Conservation (phyloP, 495 filamentous ascomycete species). For the Penicillium verhagenii region DNA sequence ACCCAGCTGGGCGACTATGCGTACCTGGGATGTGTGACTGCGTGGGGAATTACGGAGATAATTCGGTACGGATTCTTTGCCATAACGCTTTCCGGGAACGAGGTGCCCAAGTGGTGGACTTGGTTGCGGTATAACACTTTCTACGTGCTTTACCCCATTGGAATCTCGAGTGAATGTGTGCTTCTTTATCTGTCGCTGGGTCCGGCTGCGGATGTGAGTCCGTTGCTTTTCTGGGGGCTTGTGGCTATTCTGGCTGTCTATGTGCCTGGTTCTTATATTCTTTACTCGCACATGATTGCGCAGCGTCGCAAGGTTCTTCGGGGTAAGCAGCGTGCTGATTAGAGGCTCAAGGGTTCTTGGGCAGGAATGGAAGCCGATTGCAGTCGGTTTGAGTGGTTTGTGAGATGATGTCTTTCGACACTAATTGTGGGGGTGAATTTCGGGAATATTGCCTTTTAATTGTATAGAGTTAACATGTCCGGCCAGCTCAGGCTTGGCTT, state of each 20-base stretch:
- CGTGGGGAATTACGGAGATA: slow-evolving; percentile 85
- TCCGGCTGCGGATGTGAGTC: slow-evolving; percentile 51
- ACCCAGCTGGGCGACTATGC: slow-evolving; percentile 40
- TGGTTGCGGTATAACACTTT: slow-evolving; percentile 96
- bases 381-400: neutral
- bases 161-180: slow-evolving; percentile 80
- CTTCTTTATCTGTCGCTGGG: slow-evolving; percentile 66
- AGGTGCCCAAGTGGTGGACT: slow-evolving; percentile 60
- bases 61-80: slow-evolving; percentile 88
- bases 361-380: neutral
- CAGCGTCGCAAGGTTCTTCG: slow-evolving; percentile 76
- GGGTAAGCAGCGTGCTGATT: slow-evolving; percentile 30
- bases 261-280: slow-evolving; percentile 78
- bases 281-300: slow-evolving; percentile 92
- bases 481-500: neutral
- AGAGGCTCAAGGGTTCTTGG: slow-evolving; percentile 2
- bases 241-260: slow-evolving; percentile 67
- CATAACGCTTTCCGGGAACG: slow-evolving; percentile 58
- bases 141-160: slow-evolving; percentile 86
- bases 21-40: slow-evolving; percentile 55
- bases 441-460: neutral
- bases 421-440: neutral
- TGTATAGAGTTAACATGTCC: slow-evolving; percentile 1
- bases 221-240: slow-evolving; percentile 57
- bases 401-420: neutral